Conservation (phyloP, 148 eudicot species). For the Cornus florida region DNA sequence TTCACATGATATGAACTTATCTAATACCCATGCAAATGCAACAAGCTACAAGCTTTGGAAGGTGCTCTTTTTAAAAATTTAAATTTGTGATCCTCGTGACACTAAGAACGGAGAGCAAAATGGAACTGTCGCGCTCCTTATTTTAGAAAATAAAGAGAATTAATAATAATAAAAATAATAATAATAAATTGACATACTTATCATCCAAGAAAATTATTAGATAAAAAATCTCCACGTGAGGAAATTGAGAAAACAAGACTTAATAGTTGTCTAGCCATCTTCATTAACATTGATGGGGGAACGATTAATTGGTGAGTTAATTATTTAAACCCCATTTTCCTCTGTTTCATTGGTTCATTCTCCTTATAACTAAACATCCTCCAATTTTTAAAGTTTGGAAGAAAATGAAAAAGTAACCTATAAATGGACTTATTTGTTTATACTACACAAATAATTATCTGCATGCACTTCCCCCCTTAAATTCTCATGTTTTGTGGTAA, state of each 20-base stretch:
- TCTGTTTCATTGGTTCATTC: not conserved
- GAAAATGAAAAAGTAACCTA: not conserved
- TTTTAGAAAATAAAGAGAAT: not conserved
- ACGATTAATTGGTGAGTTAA: not conserved
- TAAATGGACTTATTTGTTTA: not conserved
- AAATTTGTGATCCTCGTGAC: not conserved
- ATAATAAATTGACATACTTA: too few species aligned
- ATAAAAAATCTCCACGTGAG: not conserved
- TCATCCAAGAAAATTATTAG: not conserved
- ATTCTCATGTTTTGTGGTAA: not conserved
- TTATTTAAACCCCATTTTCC: not conserved
- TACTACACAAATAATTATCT: not conserved
- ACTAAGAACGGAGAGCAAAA: not conserved
- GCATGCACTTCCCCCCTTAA: not conserved
- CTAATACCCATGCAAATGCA: not conserved
- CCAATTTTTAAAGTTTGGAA: not conserved
- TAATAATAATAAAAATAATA: not conserved
- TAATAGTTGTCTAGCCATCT: not conserved
- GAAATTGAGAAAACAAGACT: too few species aligned
- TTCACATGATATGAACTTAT: not conserved
- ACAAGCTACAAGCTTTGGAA: not conserved
- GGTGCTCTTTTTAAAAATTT: not conserved
- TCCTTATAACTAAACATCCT: not conserved
- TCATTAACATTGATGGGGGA: not conserved
- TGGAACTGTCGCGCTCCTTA: not conserved